Percentiles rank a stretch among this genome's conserved stretches.
Conservation (phyloP, 345 rosid species). For the Euphorbia lathyris region DNA sequence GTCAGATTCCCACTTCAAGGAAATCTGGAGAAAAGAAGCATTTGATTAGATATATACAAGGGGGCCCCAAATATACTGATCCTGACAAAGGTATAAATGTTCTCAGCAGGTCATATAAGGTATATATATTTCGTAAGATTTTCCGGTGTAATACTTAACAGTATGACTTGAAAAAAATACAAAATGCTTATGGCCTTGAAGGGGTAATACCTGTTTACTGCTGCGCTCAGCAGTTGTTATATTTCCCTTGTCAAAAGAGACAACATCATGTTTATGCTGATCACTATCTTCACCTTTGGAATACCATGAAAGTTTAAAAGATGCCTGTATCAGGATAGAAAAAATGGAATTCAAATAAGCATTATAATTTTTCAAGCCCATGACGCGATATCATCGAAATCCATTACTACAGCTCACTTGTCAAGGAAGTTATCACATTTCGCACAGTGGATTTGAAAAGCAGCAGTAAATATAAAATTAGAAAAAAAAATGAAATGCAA, state of each 20-base stretch:
- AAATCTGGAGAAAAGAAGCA: conserved; percentile 60
- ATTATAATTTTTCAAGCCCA: conserved; percentile 10
- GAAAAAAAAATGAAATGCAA: neutral
- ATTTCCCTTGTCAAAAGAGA: conserved; percentile 92
- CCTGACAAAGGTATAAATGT: neutral
- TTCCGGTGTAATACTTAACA: neutral
- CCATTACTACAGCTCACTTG: neutral
- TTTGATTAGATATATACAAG: conserved; percentile 18
- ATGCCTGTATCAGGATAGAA: conserved; percentile 60
- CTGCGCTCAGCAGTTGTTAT: conserved; percentile 87
- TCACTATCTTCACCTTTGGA: conserved; percentile 80
- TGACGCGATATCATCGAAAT: neutral
- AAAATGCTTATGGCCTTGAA: conserved; percentile 5
- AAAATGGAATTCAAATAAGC: conserved; percentile 14
- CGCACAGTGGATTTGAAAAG: neutral
- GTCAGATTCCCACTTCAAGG: conserved; percentile 85
- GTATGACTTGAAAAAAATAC: neutral
- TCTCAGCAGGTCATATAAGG: neutral
- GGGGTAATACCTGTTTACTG: conserved; percentile 74
- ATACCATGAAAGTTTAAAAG: conserved; percentile 95
- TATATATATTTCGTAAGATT: neutral
- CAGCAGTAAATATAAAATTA: neutral
- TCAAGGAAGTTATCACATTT: neutral
- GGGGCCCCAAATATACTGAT: conserved; percentile 14
- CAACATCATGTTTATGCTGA: conserved; percentile 92